Evolutionary conservation across 2,329 filamentous ascomycete species (phyloP), one percentile per base, ranked within the genome.

Genomic region (Colletotrichum plurivorum): DNA sequence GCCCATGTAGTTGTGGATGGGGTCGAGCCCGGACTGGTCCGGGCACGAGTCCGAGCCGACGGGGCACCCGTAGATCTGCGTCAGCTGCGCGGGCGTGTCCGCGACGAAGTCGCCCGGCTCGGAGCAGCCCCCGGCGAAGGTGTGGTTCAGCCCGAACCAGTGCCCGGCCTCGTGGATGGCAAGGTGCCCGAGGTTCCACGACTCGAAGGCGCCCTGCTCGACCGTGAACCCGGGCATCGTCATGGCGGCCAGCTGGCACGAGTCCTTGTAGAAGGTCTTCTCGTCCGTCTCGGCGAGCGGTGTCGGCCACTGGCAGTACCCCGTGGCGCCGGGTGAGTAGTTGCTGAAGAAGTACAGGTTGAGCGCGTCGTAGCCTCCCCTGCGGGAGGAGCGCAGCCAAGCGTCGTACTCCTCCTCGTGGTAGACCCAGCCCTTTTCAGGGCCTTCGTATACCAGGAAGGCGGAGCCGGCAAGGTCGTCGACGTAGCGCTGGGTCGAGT

Each of bases 231-330:
- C 67, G 3, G 67, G 67, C 67, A 70, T 70, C 5, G 67, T 70
- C 67, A 63, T 67, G 9, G 67, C 67, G 56, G 63, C 63, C 52
- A 70, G 22, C 52, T 67, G 52, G 57, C 67, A 70, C 1, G 57
- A 62, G 48, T 70, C 67, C 22, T 39, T 45, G 46, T 53, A 52
- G 12, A 70, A 70, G 20, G 15, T 49, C 53, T n/a, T 6, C 25
- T 54, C 48, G 31, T 63, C 58, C 1, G 58, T 62, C 20, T 58
- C 63, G 3, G 67, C 31, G 20, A 62, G 45, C 16, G 45, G 53
- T 1, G 65, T 70, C 18, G 83, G 84, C 78, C 83, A 84, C 77
- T 83, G 83, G 78, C 81, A 84, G 76, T 84, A 83, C 5, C 84
- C 83, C 4, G 85, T 78, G 8, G 67, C 67, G 49, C 81, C 77